A percentile compares a stretch with the other conserved stretches of the same genome.
These are phyloP conservation scores for Orbilia javanica DNA, from an alignment of 2,329 filamentous ascomycete species.

Conservation along the genomic window DNA sequence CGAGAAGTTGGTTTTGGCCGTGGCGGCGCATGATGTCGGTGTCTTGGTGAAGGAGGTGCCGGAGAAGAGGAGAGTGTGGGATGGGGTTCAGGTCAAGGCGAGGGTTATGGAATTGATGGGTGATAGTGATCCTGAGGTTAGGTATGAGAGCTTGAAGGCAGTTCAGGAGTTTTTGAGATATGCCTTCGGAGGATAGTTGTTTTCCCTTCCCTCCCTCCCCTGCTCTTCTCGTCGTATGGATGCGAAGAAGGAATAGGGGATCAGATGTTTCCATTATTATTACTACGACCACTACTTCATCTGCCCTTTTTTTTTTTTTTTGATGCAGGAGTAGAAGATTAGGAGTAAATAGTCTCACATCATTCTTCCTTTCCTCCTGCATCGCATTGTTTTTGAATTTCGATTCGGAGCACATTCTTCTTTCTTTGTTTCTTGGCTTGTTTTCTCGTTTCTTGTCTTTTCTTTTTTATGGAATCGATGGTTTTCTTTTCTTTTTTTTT, in stretches of 20 bases:
- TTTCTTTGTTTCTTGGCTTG: background rate
- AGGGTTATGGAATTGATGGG: conserved; percentile 95
- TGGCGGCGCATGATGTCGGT: conserved; percentile 94
- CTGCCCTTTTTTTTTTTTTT: background rate
- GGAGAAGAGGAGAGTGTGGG: conserved; percentile 81
- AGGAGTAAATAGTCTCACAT: no score
- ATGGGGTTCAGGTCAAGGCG: conserved; percentile 85
- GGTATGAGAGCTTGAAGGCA: conserved; percentile 91
- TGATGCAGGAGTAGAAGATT: no score
- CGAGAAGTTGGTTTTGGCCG: conserved; percentile 90
- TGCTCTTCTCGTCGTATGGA: background rate
- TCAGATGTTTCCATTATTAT: no score
- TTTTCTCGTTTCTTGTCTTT: no score
- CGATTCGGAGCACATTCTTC: background rate
- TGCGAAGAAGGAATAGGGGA: no score
- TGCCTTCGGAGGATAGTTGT: conserved; percentile 68
- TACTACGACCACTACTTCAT: no score
- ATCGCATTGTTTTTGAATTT: no score
- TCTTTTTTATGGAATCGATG: background rate
- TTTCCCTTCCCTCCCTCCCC: background rate
- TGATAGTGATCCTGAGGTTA: conserved; percentile 85
- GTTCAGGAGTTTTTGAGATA: conserved; percentile 83
- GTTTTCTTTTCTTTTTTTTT: no score
- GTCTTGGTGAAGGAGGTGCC: conserved; percentile 88
- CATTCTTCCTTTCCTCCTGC: no score